These are phyloP conservation scores for Aspergillus olivimuriae DNA, from an alignment of 495 filamentous ascomycete genomes.

Conservation along the genomic window DNA sequence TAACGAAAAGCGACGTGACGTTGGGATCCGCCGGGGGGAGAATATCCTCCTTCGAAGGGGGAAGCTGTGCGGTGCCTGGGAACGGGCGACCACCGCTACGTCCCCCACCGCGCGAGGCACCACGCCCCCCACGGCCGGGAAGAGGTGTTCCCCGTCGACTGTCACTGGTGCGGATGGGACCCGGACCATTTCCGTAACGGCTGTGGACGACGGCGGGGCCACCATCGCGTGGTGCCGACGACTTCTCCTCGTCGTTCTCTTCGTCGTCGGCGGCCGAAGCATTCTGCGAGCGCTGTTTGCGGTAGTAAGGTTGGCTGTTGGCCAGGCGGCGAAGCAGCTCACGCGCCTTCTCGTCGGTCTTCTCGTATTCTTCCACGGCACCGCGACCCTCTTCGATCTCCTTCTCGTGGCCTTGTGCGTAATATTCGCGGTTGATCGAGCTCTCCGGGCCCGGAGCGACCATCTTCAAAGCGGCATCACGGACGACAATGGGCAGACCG, in stretches of 20 bases:
- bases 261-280: conserved; percentile 43
- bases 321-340: conserved; percentile 81
- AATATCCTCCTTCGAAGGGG: conserved; percentile 75
- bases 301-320: conserved; percentile 89
- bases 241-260: conserved; percentile 30
- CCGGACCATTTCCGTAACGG: conserved; percentile 41
- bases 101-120: conserved; percentile 42
- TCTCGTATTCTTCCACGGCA: conserved; percentile 83
- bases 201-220: conserved; percentile 30
- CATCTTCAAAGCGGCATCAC: conserved; percentile 97
- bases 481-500: conserved; percentile 84
- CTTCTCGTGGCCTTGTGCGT: conserved; percentile 92
- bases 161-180: conserved; percentile 63
- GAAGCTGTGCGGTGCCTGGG: conserved; percentile 64
- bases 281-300: conserved; percentile 62
- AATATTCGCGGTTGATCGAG: conserved; percentile 92
- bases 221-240: too few relatives aligned
- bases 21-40: conserved; percentile 73
- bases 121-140: conserved; percentile 38
- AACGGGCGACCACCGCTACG: conserved; percentile 56
- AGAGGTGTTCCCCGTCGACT: conserved; percentile 31
- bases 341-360: conserved; percentile 91
- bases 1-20: conserved; percentile 88
- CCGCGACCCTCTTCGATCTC: conserved; percentile 87
- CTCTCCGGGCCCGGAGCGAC: conserved; percentile 87